A percentile compares a stretch with the other conserved stretches of the same genome.
Conservation (phyloP, 805 yeast genomes). For the Saccharomyces eubayanus region DNA sequence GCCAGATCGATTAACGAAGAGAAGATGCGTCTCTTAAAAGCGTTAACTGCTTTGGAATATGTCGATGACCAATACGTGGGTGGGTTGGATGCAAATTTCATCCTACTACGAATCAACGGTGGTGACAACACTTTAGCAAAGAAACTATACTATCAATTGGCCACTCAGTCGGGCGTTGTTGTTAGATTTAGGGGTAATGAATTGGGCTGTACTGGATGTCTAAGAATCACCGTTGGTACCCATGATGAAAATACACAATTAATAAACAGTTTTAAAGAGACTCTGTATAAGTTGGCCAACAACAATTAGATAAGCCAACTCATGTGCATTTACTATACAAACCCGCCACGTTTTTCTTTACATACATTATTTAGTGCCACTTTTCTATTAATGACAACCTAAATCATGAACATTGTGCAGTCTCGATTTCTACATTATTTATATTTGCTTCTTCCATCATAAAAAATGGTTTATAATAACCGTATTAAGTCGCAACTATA, state of each 20-base stretch:
- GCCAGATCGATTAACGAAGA: slow-evolving; percentile 46
- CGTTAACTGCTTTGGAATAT: slow-evolving; percentile 48
- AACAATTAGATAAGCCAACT: not conserved
- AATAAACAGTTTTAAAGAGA: slow-evolving; percentile 40
- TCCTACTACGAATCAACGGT: slow-evolving; percentile 64
- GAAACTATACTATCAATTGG: slow-evolving; percentile 57
- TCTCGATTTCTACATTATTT: not conserved
- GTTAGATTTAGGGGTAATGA: slow-evolving; percentile 89
- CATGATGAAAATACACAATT: slow-evolving; percentile 57
- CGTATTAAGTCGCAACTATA: not conserved
- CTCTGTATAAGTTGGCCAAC: slow-evolving; percentile 20
- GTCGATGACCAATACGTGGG: slow-evolving; percentile 68
- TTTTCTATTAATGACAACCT: not conserved
- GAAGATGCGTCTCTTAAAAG: slow-evolving; percentile 45
- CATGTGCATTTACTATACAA: not conserved
- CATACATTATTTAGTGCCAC: not conserved
- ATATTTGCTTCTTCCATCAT: not conserved
- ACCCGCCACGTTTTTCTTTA: not conserved
- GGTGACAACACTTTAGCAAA: slow-evolving; percentile 73
- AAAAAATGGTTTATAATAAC: not conserved
- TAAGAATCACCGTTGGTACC: slow-evolving; percentile 85
- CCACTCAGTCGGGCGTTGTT: slow-evolving; percentile 67
- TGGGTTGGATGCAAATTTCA: slow-evolving; percentile 77
- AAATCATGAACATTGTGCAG: not conserved
- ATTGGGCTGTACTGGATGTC: slow-evolving; percentile 78